phyloP scores from a whole-genome alignment of 2,329 filamentous ascomycete genomes.

The Cladosporium sp. region DNA sequence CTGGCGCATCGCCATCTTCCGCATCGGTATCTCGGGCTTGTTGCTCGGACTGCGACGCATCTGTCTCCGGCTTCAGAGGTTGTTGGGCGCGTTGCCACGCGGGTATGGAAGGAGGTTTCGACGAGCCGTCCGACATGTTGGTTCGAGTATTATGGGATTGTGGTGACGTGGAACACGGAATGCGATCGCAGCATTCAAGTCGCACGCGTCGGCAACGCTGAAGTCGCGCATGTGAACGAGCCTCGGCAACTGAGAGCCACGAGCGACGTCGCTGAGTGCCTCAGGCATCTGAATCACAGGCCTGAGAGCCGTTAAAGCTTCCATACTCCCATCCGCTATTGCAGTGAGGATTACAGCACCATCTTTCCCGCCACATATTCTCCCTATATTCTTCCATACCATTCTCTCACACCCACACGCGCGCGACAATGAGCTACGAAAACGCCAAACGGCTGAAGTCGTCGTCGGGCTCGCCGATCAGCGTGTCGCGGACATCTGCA shows the following conservation, averaged over 20 bases:
- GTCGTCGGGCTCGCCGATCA: conserved; percentile 22
- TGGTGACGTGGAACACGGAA: too few species aligned
- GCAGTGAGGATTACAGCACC: neutral
- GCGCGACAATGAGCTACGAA: conserved; percentile 2
- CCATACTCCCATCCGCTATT: conserved; percentile 4
- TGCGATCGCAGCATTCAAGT: neutral
- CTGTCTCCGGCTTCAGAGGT: neutral
- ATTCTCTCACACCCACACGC: neutral
- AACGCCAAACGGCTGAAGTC: conserved; percentile 24
- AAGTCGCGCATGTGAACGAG: conserved; percentile 6
- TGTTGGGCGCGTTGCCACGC: conserved; percentile 29
- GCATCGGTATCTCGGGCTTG: conserved; percentile 3
- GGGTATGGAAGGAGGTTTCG: conserved; percentile 21
- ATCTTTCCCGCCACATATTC: neutral
- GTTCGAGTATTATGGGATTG: neutral
- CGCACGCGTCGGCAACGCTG: conserved; percentile 4
- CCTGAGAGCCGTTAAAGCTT: conserved; percentile 1
- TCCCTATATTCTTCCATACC: neutral
- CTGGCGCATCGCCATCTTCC: conserved; percentile 4
- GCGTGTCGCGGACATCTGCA: conserved; percentile 10
- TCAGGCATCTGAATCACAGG: neutral
- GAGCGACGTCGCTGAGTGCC: neutral
- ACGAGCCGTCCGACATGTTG: conserved; percentile 21
- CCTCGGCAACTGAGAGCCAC: conserved; percentile 5
- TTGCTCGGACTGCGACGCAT: neutral